Percentiles rank a stretch among this genome's conserved stretches.
Evolutionary conservation across 2,329 filamentous ascomycete genomes (phyloP).

Genomic region (Neoscytalidium dimidiatum): DNA sequence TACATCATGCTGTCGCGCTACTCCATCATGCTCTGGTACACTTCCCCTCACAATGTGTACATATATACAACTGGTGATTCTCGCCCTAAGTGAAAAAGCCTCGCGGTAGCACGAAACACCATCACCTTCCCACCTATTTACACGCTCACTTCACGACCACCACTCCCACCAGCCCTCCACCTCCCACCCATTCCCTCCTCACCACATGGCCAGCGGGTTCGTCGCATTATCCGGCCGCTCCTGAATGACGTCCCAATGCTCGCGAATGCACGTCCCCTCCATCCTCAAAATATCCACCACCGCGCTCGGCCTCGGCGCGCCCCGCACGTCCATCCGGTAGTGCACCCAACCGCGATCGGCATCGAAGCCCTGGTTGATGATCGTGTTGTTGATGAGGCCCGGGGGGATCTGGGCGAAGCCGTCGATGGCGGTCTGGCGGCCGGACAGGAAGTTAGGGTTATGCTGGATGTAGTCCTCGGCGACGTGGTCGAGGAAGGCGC

Average conservation of each 20-base stretch:
- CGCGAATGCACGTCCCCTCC: not conserved
- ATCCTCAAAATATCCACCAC: not conserved
- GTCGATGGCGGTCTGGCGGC: not conserved
- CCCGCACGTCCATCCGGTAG: not conserved
- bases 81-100: too few species aligned
- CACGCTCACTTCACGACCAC: not conserved
- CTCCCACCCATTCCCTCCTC: not conserved
- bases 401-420: not conserved
- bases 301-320: not conserved
- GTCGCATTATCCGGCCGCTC: not conserved
- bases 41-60: too few species aligned
- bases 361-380: not conserved
- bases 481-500: not conserved
- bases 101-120: too few species aligned
- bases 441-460: slow-evolving; percentile 1
- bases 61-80: not conserved
- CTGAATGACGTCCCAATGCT: not conserved
- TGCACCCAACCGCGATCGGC: not conserved
- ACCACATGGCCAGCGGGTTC: not conserved
- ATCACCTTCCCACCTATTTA: not conserved
- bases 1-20: too few species aligned
- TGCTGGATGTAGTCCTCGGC: slow-evolving; percentile 8
- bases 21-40: too few species aligned
- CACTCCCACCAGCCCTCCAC: too few species aligned
- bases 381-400: not conserved